These are phyloP conservation scores for Euphorbia celastroides DNA, from an alignment of 441 rosid species.

Conservation along the genomic window DNA sequence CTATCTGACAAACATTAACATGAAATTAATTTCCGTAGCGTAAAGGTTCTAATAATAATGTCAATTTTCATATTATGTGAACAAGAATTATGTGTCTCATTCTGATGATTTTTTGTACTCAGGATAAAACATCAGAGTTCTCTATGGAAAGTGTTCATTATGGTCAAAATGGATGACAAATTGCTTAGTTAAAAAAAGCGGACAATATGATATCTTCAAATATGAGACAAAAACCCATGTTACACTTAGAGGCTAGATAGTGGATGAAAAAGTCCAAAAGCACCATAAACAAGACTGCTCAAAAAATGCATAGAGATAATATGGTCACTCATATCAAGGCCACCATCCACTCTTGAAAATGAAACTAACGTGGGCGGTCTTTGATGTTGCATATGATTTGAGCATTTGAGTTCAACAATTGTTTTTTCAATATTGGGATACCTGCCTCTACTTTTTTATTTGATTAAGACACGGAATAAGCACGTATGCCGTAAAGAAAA, in stretches of 20 bases:
- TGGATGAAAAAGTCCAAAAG: neutral
- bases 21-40: no score
- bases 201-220: neutral
- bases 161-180: neutral
- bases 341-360: neutral
- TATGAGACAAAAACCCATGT: neutral
- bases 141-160: neutral
- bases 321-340: neutral
- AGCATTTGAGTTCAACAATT: neutral
- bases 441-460: no score
- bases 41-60: no score
- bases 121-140: no score
- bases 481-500: neutral
- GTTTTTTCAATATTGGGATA: neutral
- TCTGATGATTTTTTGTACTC: neutral
- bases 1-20: no score
- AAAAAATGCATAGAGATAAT: neutral
- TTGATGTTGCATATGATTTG: neutral
- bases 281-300: neutral
- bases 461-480: neutral
- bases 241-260: neutral
- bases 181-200: neutral
- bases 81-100: neutral
- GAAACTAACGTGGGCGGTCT: neutral
- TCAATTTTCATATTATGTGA: no score